Base-by-base conservation (phyloP, 352 stramenopile species). In the Pythium biforme region DNA sequence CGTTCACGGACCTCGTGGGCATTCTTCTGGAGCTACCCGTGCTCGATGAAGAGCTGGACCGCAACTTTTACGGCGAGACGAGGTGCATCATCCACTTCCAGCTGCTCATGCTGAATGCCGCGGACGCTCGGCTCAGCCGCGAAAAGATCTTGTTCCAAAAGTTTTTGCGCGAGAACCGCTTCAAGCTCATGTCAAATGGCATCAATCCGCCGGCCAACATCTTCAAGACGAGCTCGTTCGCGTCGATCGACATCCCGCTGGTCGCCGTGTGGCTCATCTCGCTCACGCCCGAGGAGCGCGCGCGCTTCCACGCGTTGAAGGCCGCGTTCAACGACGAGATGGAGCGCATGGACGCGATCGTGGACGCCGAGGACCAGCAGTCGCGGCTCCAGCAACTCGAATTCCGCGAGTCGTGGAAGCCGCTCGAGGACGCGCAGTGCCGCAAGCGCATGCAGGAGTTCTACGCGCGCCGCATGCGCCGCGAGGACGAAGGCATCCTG, bases 81-180 rank as follows among this genome's bases (percentile, higher is more conserved):
- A 75, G 91, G 1, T 95, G 87, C 56, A 83, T 96, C 53, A 94
- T 97, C 53, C 88, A 97, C 62, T 84, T 98, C 40, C 83, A 97
- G 64, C 61, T 98, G n/a, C 68, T 98, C 29, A 66, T 98, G 57
- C 58, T 98, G 14, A 90, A 94, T 25, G 88, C 86, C 2, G 89
- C 90, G 0, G 89, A 98, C 55, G 89, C 87, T 2, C 88, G 89
- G 0, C 59, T 97, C 22, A 82, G 87, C 43, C 85, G 90, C 39
- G 87, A 97, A 55, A 94, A 95, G 59, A 94, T 97, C 25, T 48
- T 97, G 34, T 98, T 98, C 59, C 89, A 97, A 58, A 95, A 97
- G 59, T 98, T 98, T 54, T 62, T 98, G 34, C 81, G 90, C 37
- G 92, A 98, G 70, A 97, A 98, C 65, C 82, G 90, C 51, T 97